Percentiles rank a stretch among this genome's conserved stretches.
phyloP scores from a whole-genome alignment of 371 early-diverging fungal genomes.

The Syncephalis plumigaleata region DNA sequence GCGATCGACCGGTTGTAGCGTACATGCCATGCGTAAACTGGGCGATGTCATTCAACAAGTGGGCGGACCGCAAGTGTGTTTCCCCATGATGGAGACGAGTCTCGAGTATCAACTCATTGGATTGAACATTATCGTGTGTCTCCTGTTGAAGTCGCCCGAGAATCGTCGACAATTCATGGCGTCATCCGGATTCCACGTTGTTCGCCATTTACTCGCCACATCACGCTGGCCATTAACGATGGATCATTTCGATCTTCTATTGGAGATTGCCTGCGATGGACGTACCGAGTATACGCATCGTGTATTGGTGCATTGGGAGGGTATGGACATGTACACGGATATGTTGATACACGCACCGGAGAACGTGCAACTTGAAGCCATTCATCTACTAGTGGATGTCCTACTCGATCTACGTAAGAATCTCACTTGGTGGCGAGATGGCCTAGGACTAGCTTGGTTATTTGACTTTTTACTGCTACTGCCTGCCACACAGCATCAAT shows the following conservation, averaged over 20 bases:
- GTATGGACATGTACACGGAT: constrained; percentile 14
- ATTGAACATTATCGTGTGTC: constrained; percentile 16
- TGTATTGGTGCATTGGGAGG: constrained; percentile 14
- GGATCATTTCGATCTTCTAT: constrained; percentile 17
- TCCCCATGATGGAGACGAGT: constrained; percentile 16
- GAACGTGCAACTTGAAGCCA: constrained; percentile 15
- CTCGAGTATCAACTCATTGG: constrained; percentile 17
- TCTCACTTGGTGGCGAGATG: constrained; percentile 14
- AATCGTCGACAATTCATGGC: constrained; percentile 15
- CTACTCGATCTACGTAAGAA: constrained; percentile 19
- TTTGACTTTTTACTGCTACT: constrained; percentile 15
- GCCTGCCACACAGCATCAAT: constrained; percentile 13
- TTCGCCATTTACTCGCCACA: constrained; percentile 10
- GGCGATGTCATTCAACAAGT: constrained; percentile 14
- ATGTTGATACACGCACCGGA: constrained; percentile 11
- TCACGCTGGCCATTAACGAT: constrained; percentile 10
- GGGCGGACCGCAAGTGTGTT: constrained; percentile 17
- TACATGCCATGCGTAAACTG: constrained; percentile 17
- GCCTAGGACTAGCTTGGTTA: constrained; percentile 13
- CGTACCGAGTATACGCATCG: constrained; percentile 16
- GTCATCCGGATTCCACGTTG: constrained; percentile 14
- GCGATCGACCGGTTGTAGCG: constrained; percentile 5
- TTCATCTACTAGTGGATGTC: constrained; percentile 16
- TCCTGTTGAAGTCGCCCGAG: constrained; percentile 18
- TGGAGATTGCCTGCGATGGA: constrained; percentile 19